A percentile compares a stretch with the other conserved stretches of the same genome.
phyloP scores from a whole-genome alignment of 2,329 filamentous ascomycete genomes.

The Plenodomus biglobosus region DNA sequence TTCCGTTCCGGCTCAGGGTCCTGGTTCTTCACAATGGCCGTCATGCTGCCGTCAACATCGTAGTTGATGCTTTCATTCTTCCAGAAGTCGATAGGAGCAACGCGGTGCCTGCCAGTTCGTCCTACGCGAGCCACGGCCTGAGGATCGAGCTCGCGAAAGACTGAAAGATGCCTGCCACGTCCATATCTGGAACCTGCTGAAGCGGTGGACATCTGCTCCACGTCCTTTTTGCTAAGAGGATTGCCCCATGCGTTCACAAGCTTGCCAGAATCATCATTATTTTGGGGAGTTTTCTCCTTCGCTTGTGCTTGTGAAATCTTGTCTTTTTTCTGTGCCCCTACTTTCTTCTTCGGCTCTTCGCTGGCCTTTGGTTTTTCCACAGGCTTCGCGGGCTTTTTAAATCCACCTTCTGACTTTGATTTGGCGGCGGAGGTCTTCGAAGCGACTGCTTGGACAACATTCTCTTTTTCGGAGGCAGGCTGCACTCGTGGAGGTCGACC shows the following conservation, averaged over 20 bases:
- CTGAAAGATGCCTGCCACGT: slow-evolving; percentile 39
- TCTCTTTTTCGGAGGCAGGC: slow-evolving; percentile 14
- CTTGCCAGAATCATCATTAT: slow-evolving; percentile 25
- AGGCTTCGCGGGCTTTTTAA: slow-evolving; percentile 32
- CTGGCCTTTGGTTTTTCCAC: slow-evolving; percentile 24
- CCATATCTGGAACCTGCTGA: slow-evolving; percentile 36
- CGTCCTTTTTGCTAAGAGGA: slow-evolving; percentile 35
- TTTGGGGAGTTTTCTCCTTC: slow-evolving; percentile 5
- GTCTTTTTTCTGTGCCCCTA: slow-evolving; percentile 7
- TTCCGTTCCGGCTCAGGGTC: slow-evolving; percentile 51
- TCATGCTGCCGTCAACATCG: slow-evolving; percentile 67
- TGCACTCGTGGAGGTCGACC: slow-evolving; percentile 30
- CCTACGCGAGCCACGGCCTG: slow-evolving; percentile 30
- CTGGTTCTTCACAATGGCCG: slow-evolving; percentile 75
- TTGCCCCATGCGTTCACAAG: slow-evolving; percentile 37
- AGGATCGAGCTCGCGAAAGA: slow-evolving; percentile 39
- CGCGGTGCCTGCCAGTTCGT: slow-evolving; percentile 76
- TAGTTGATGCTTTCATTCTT: slow-evolving; percentile 77
- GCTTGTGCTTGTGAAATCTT: background rate
- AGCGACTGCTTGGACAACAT: slow-evolving; percentile 9
- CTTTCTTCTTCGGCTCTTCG: slow-evolving; percentile 20
- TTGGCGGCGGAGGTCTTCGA: slow-evolving; percentile 11
- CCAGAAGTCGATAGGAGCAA: slow-evolving; percentile 82
- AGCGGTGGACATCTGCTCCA: slow-evolving; percentile 38
- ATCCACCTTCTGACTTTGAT: slow-evolving; percentile 19